These are phyloP conservation scores for Casuarina cunninghamiana DNA, from an alignment of 306 rosid species.

Conservation along the genomic window DNA sequence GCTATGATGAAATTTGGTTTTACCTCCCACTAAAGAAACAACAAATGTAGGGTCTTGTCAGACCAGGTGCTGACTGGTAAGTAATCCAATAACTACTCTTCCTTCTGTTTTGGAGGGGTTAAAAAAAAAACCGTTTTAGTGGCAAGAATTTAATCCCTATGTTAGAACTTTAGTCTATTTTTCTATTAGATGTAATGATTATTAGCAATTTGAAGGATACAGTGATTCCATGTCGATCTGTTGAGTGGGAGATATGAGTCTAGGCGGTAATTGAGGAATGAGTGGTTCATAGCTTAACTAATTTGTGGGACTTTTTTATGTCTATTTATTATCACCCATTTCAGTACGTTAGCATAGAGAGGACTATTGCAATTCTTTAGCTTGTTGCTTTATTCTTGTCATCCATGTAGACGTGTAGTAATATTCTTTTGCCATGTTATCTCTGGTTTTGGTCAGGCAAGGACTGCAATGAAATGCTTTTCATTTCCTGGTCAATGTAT, in stretches of 20 bases:
- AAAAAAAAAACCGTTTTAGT: neutral
- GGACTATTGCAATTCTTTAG: neutral
- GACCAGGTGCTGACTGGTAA: neutral
- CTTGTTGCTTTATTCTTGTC: neutral
- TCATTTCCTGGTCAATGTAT: conserved; percentile 84
- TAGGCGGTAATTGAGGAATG: neutral
- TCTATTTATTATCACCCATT: neutral
- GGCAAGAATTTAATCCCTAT: neutral
- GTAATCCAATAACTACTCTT: neutral
- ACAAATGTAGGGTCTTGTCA: neutral
- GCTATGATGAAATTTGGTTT: too few relatives aligned
- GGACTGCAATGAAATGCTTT: conserved; percentile 68
- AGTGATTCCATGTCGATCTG: neutral
- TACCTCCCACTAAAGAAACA: neutral
- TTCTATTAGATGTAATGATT: conserved; percentile 7
- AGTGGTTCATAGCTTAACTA: neutral
- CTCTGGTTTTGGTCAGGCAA: conserved; percentile 50
- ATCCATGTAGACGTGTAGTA: neutral
- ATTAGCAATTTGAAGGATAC: neutral
- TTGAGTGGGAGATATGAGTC: neutral
- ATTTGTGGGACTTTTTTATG: neutral
- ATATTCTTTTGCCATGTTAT: conserved; percentile 17
- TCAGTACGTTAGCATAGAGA: neutral
- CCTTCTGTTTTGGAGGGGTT: neutral
- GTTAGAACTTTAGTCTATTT: neutral